These are phyloP conservation scores for Metarhizium guizhouense DNA, from an alignment of 2,329 filamentous ascomycete species.

Conservation along the genomic window DNA sequence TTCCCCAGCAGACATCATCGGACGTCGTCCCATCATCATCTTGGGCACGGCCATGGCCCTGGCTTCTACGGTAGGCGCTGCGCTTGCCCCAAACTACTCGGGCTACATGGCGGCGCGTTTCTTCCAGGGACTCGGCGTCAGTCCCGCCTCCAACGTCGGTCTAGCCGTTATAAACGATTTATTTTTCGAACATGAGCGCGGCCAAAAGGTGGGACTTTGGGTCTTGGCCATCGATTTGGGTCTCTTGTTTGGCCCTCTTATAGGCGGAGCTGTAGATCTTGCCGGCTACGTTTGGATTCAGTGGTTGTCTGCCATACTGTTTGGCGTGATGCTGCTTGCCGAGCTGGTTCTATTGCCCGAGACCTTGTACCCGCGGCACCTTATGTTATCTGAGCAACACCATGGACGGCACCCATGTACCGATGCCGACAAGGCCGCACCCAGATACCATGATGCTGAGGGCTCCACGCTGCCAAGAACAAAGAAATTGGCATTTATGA, in stretches of 20 bases:
- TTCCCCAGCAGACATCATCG: constrained; percentile 39
- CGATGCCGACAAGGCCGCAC: neutral
- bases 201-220: constrained; percentile 47
- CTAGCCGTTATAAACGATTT: constrained; percentile 45
- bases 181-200: constrained; percentile 41
- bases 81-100: constrained; percentile 26
- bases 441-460: neutral
- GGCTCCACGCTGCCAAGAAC: constrained; percentile 20
- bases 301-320: constrained; percentile 45
- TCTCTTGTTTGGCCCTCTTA: constrained; percentile 38
- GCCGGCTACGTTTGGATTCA: constrained; percentile 41
- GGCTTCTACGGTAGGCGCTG: constrained; percentile 22
- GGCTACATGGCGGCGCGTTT: constrained; percentile 50
- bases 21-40: constrained; percentile 15
- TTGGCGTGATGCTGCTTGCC: constrained; percentile 32
- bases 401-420: neutral
- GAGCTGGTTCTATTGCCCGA: constrained; percentile 44
- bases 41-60: constrained; percentile 24
- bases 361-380: constrained; percentile 44
- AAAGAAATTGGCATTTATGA: constrained; percentile 33
- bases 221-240: constrained; percentile 46
- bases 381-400: constrained; percentile 31
- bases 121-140: constrained; percentile 47
- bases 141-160: constrained; percentile 44
- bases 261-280: neutral